Base-by-base conservation (phyloP, 805 yeast species). In the Candida golubevii region DNA sequence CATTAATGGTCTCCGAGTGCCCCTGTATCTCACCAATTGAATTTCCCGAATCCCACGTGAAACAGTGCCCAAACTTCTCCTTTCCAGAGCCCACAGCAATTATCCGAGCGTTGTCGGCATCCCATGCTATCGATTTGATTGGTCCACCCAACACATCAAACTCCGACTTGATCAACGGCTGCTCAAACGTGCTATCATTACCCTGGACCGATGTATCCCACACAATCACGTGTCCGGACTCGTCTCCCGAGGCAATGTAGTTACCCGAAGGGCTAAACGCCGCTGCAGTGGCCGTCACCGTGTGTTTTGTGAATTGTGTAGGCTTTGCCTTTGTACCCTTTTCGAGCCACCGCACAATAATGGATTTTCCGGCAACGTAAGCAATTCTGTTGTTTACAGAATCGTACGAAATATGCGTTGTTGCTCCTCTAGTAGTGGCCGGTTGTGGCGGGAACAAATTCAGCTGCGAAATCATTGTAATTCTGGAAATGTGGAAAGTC, bases 21-120 rank as follows among this genome's bases (percentile, higher is more conserved):
- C 99, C 99, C 39, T 89, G 82, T 56, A 91, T 83, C 60, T 93
- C 98, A 44, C 99, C 99, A 36, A 93, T 82, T n/a, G 97, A 80
- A 65, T 93, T 93, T 48, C 99, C 99, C 1, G 96, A 78, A 60
- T 93, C 99, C 78, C 85, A 85, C 7, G 96, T 80, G 62, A 91
- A 88, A 51, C 95, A 89, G 54, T 85, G 96, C 7, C 98, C 99
- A 59, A 79, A 90, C 48, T 85, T 77, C 55, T 89, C 97, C 53
- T 84, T 84, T 39, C 98, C 99, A 54, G 86, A 84, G 44, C 99
- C 99, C 9, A 90, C 98, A 1, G 96, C 96, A 59, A 93, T 87
- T 41, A 93, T 69, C 54, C 99, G 77, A 48, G 81, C 72, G 38
- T 82, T 80, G 58, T 91, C 99, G 26, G 83, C 83, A 62, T 93